Evolutionary conservation across 805 yeast genomes (phyloP).

Genomic region (Suhomyces vadensis): DNA sequence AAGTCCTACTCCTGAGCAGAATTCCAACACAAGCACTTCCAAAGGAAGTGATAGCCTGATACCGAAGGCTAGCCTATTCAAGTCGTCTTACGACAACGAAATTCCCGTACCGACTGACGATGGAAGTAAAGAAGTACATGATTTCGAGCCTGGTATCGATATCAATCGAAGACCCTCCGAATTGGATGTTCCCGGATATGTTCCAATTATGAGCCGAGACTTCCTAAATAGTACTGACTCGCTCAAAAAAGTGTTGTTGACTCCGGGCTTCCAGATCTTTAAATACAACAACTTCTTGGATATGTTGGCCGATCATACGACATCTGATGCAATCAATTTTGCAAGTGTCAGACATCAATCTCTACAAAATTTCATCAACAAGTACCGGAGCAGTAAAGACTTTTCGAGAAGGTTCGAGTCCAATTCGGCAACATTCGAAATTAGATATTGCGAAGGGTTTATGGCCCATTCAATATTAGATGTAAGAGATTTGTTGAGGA

Average conservation of each 20-base stretch:
- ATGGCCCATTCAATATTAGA: slow-evolving; percentile 31
- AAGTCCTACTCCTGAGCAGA: neutral
- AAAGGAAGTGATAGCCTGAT: no score
- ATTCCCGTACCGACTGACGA: slow-evolving; percentile 1
- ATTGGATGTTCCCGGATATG: slow-evolving; percentile 17
- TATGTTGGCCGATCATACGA: slow-evolving; percentile 30
- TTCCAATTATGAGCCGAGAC: slow-evolving; percentile 23
- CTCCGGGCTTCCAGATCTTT: slow-evolving; percentile 31
- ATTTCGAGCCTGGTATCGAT: neutral
- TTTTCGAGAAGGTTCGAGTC: slow-evolving; percentile 8
- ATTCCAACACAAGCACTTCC: slow-evolving; percentile 3
- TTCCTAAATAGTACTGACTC: slow-evolving; percentile 27
- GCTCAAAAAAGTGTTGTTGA: slow-evolving; percentile 20
- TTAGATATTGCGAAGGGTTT: slow-evolving; percentile 29
- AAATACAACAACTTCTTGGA: slow-evolving; percentile 36
- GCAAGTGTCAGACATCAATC: slow-evolving; percentile 36
- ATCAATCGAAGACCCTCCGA: neutral
- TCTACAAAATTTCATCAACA: slow-evolving; percentile 26
- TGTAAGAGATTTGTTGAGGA: slow-evolving; percentile 29
- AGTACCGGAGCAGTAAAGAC: slow-evolving; percentile 17
- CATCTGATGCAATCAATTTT: slow-evolving; percentile 40
- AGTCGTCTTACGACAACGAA: slow-evolving; percentile 6
- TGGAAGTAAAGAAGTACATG: neutral
- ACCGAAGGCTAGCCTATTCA: neutral
- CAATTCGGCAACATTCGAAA: slow-evolving; percentile 15